Percentiles rank a stretch among this genome's conserved stretches.
These are phyloP conservation scores for Papiliotrema flavescens DNA, from an alignment of 1,284 basidiomycete species.

Conservation along the genomic window DNA sequence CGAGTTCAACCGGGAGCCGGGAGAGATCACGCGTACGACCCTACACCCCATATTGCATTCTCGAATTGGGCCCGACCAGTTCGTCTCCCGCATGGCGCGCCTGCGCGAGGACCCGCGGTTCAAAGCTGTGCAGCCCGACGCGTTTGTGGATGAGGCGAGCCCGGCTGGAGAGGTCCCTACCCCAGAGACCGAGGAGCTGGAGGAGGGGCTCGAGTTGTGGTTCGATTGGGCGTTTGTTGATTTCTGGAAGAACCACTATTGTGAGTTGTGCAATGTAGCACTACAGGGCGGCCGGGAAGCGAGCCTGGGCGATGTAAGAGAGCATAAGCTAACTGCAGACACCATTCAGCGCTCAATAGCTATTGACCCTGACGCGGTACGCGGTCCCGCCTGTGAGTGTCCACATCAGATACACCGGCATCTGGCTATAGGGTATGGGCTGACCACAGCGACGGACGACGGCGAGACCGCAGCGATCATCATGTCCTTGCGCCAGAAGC, in stretches of 20 bases:
- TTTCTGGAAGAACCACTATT: constrained; percentile 96
- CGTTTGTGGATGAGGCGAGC: constrained; percentile 48
- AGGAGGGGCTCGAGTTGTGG: constrained; percentile 83
- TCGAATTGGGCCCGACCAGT: constrained; percentile 76
- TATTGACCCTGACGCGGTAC: constrained; percentile 52
- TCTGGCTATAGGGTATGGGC: too few relatives aligned
- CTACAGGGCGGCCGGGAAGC: neutral
- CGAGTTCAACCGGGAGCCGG: constrained; percentile 88
- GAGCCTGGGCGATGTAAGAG: too few relatives aligned
- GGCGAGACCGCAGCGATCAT: constrained; percentile 75
- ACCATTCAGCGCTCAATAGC: constrained; percentile 55
- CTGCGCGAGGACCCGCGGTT: constrained; percentile 89
- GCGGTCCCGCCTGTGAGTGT: constrained; percentile 39
- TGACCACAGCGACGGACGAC: constrained; percentile 57
- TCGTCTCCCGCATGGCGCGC: constrained; percentile 79
- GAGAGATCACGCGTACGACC: constrained; percentile 81
- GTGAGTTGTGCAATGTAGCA: constrained; percentile 55
- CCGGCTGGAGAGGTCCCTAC: constrained; percentile 17
- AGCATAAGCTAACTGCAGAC: constrained; percentile 44
- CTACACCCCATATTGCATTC: constrained; percentile 81
- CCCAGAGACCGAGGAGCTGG: constrained; percentile 44
- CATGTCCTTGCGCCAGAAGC: constrained; percentile 71
- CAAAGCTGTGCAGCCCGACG: constrained; percentile 79
- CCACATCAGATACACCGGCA: neutral
- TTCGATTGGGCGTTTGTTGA: constrained; percentile 99